Evolutionary conservation across 2,329 filamentous ascomycete species (phyloP).

Genomic region (Monosporascus sp.): DNA sequence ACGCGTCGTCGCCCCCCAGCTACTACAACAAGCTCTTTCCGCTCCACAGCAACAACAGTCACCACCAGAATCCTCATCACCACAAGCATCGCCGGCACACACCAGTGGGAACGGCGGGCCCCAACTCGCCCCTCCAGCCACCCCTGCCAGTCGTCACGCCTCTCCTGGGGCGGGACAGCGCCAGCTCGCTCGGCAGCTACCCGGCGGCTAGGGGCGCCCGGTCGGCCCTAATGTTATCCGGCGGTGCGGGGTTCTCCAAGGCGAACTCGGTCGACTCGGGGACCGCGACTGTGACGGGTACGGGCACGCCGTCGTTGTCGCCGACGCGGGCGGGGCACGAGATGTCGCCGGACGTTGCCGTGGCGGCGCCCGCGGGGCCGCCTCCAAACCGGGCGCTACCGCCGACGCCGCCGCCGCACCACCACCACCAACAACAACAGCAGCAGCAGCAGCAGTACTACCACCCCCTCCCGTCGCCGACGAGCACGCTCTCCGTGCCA

Average conservation of each 20-base stretch:
- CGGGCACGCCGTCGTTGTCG: constrained; percentile 20
- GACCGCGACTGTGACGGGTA: constrained; percentile 8
- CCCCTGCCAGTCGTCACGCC: neutral
- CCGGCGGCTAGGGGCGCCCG: neutral
- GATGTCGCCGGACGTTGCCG: constrained; percentile 31
- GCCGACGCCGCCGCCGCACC: constrained; percentile 12
- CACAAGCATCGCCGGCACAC: constrained; percentile 5
- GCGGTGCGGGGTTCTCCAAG: constrained; percentile 19
- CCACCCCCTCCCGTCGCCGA: neutral
- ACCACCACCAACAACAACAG: neutral
- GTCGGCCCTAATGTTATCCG: neutral
- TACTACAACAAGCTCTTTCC: constrained; percentile 29
- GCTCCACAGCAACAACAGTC: constrained; percentile 11
- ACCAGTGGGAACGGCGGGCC: constrained; percentile 6
- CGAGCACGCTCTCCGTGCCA: neutral
- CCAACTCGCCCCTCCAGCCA: constrained; percentile 7
- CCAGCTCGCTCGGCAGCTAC: constrained; percentile 8
- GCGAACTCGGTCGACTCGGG: constrained; percentile 13
- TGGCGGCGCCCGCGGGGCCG: constrained; percentile 32
- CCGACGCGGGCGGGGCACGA: constrained; percentile 30
- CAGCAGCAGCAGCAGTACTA: neutral
- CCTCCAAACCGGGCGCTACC: constrained; percentile 42
- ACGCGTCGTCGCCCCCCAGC: constrained; percentile 24
- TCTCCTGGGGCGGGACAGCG: constrained; percentile 5
- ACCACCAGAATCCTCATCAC: constrained; percentile 6